Evolutionary conservation across 768 basidiomycete genomes (phyloP).

Genomic region (Lentinus brumalis): DNA sequence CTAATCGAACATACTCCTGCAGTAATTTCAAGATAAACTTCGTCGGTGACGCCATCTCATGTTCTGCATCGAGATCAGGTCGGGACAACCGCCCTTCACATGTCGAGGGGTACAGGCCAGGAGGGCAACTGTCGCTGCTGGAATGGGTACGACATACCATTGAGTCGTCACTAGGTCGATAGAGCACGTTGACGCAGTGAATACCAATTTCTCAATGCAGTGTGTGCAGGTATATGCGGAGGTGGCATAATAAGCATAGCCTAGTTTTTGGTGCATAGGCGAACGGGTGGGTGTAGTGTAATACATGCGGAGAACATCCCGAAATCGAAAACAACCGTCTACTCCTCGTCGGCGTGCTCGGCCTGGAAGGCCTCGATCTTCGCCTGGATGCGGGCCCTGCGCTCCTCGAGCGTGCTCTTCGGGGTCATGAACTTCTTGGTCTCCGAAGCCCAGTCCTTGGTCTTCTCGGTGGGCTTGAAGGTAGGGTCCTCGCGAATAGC

Average conservation of each 20-base stretch:
- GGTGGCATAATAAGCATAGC: conserved; percentile 22
- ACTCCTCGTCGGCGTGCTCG: conserved; percentile 61
- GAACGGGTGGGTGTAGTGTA: background rate
- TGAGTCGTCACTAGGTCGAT: conserved; percentile 24
- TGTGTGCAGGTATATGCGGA: background rate
- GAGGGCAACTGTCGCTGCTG: conserved; percentile 41
- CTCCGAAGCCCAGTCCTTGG: conserved; percentile 91
- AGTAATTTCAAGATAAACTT: conserved; percentile 70
- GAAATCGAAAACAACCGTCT: conserved; percentile 33
- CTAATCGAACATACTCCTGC: background rate
- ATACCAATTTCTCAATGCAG: too few relatives aligned
- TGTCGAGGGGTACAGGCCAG: conserved; percentile 43
- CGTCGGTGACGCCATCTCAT: conserved; percentile 51
- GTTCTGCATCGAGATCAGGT: conserved; percentile 48
- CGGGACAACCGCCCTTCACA: conserved; percentile 25
- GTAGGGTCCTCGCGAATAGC: conserved; percentile 94
- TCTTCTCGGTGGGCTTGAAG: conserved; percentile 89
- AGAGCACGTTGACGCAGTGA: background rate
- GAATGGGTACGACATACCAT: conserved; percentile 59
- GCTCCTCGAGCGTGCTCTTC: conserved; percentile 76
- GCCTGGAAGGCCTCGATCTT: conserved; percentile 93
- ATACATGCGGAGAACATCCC: conserved; percentile 15
- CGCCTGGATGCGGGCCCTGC: conserved; percentile 75
- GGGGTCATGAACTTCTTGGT: conserved; percentile 63
- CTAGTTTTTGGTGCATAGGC: conserved; percentile 22